These are phyloP conservation scores for Myrica gale DNA, from an alignment of 306 rosid species.

Conservation along the genomic window DNA sequence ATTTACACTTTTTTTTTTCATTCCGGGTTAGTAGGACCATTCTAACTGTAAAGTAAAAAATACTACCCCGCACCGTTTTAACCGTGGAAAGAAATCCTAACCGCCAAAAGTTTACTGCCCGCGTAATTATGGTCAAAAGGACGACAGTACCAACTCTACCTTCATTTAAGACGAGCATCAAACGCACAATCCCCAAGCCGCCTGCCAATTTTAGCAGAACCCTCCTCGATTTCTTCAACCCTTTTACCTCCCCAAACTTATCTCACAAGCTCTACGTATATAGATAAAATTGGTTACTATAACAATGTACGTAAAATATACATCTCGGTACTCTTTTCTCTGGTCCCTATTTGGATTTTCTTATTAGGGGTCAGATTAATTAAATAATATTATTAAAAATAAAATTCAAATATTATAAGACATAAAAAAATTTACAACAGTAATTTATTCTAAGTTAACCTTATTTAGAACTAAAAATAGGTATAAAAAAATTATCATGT, in stretches of 20 bases:
- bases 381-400: too few relatives aligned
- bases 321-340: not conserved
- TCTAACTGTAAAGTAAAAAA: not conserved
- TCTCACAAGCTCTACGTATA: too few relatives aligned
- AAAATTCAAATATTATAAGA: too few relatives aligned
- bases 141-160: conserved; percentile 27
- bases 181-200: not conserved
- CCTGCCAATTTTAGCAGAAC: conserved; percentile 12
- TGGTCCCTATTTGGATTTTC: conserved; percentile 34
- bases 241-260: too few relatives aligned
- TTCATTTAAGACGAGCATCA: not conserved
- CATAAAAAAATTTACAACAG: too few relatives aligned
- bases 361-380: too few relatives aligned
- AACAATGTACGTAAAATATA: not conserved
- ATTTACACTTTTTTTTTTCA: not conserved
- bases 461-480: too few relatives aligned
- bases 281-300: too few relatives aligned
- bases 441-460: too few relatives aligned
- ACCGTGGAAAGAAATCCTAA: conserved; percentile 31
- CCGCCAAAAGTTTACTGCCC: conserved; percentile 21
- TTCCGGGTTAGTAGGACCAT: not conserved
- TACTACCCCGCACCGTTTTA: not conserved
- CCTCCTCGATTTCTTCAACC: not conserved
- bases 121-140: conserved; percentile 26
- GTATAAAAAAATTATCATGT: too few relatives aligned